Evolutionary conservation across 331 rosid species (phyloP).

Genomic region (Rhamnella rubrinervis): DNA sequence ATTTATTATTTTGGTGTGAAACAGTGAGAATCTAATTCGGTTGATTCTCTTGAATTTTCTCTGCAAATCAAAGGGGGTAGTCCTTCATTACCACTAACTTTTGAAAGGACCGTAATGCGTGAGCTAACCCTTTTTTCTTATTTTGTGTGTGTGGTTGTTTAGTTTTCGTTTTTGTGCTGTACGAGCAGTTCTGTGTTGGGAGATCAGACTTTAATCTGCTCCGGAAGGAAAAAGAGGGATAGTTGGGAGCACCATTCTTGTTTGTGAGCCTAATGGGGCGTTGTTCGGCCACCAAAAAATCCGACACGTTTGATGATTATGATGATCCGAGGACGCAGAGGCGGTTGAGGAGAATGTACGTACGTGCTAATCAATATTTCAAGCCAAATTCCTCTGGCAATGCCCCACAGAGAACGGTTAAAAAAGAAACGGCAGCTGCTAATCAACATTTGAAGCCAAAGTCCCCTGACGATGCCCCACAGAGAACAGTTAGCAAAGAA

Average conservation of each 20-base stretch:
- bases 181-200: background rate
- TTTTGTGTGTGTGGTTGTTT: background rate
- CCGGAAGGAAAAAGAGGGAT: background rate
- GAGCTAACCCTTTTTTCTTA: no score
- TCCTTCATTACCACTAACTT: no score
- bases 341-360: slow-evolving; percentile 15
- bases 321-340: slow-evolving; percentile 22
- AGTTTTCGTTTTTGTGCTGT: no score
- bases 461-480: background rate
- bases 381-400: background rate
- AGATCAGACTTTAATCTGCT: background rate
- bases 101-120: background rate
- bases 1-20: no score
- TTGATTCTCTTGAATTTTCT: background rate
- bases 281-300: background rate
- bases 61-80: no score
- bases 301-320: background rate
- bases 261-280: background rate
- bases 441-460: background rate
- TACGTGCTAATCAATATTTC: background rate
- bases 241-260: background rate
- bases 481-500: background rate
- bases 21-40: no score
- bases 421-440: background rate
- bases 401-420: slow-evolving; percentile 1